Base-by-base conservation (phyloP, 768 basidiomycete species). In the Amanita molliuscula region DNA sequence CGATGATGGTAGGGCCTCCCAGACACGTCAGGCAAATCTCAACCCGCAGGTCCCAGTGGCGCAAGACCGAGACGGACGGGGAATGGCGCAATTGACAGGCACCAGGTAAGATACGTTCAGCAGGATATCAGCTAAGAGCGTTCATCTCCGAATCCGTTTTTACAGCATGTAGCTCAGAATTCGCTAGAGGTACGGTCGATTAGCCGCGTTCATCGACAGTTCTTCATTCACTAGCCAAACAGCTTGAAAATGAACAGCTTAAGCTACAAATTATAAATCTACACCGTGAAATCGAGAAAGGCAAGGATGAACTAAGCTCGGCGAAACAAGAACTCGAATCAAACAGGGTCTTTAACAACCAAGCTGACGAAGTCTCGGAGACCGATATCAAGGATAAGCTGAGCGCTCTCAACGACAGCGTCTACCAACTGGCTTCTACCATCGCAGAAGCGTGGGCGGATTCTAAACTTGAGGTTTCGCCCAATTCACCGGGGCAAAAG, bases 401-500 rank as follows among this genome's bases (percentile, higher is more conserved):
- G 11, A 66, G 71, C 42, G 62, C 63, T 13, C 58, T 80, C n/a
- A 74, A 78, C 44, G 59, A 71, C 6, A 70, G 71, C 51, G 72
- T 77, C 26, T 67, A 67, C 28, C 75, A 79, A 55, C 68, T 68
- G 13, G 72, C 76, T 2, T 71, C 73, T 0, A 66, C 63, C 49
- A 67, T 78, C 50, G 69, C 76, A 1, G 75, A 76, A 42, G 44
- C 65, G 1, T 70, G 72, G 59, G 61, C 40, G 13, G 8, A 9
- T 6, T 3, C 36, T 11, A 11, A 10, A 11, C 7, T 21, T 15
- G 0, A 23, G 21, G 11, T 35, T 23, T 47, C 20, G 10, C n/a
- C 7, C n/a, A 7, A 43, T 4, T 28, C 26, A 6, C 41, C 29
- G 11, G 52, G 31, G 11, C 41, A 53, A 33, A 34, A 2, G 23